phyloP scores from a whole-genome alignment of 129 eudicot genomes.

The Mikania micrantha region DNA sequence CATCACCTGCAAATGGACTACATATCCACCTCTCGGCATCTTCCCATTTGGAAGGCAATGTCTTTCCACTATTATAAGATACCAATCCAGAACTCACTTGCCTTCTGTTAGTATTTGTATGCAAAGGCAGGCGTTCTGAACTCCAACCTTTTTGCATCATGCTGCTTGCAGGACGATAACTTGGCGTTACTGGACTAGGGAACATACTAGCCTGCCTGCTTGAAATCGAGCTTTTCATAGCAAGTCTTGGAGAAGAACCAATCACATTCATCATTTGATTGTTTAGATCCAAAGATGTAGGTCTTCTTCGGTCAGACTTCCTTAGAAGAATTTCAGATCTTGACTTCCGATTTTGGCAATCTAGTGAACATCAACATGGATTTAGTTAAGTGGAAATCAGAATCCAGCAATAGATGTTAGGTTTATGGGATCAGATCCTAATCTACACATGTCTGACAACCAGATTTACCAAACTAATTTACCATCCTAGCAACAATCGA shows the following conservation, averaged over 20 bases:
- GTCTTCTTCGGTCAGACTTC: conserved; percentile 59
- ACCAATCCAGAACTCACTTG: conserved; percentile 40
- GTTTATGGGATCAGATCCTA: conserved; percentile 9
- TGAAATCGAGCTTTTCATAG: conserved; percentile 49
- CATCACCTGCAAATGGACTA: conserved; percentile 76
- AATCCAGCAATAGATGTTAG: conserved; percentile 16
- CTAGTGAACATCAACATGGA: conserved; percentile 23
- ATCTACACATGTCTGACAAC: background rate
- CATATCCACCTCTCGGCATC: conserved; percentile 99
- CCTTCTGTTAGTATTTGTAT: conserved; percentile 43
- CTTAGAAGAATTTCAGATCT: conserved; percentile 56
- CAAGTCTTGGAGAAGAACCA: conserved; percentile 65
- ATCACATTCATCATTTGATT: conserved; percentile 37
- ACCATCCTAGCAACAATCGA: conserved; percentile 12
- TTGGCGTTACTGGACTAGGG: conserved; percentile 91
- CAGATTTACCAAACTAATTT: background rate
- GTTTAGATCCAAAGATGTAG: conserved; percentile 77
- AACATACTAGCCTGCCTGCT: conserved; percentile 35
- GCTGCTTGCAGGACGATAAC: conserved; percentile 42
- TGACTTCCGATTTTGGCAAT: conserved; percentile 67
- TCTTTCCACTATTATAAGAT: conserved; percentile 61
- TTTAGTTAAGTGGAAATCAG: background rate
- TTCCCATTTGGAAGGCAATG: conserved; percentile 97
- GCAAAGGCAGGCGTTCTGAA: conserved; percentile 77
- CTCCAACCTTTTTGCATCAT: conserved; percentile 89